These are phyloP conservation scores for Euptelea pleiosperma DNA, from an alignment of 164 flowering plant species.

Conservation along the genomic window DNA sequence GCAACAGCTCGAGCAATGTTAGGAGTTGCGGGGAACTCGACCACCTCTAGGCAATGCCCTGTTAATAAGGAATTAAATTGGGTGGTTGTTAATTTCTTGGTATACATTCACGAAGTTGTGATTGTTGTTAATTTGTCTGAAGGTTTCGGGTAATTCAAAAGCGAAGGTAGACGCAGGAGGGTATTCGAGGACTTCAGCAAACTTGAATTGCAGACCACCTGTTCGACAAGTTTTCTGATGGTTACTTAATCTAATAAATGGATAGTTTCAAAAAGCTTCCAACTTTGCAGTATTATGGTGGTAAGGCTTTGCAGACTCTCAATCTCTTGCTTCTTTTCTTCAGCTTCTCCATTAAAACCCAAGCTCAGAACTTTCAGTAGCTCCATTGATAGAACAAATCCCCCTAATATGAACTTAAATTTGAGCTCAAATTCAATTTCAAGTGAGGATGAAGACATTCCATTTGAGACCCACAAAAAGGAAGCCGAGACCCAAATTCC, in stretches of 20 bases:
- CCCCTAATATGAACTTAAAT: conserved; percentile 2
- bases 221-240: conserved; percentile 20
- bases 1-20: too few species aligned
- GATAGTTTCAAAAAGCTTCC: conserved; percentile 12
- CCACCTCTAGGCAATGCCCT: too few species aligned
- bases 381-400: conserved; percentile 3
- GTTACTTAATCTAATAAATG: conserved; percentile 17
- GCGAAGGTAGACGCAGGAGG: neutral
- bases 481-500: neutral
- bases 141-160: too few species aligned
- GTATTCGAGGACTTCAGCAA: neutral
- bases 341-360: conserved; percentile 1
- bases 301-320: conserved; percentile 22
- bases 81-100: too few species aligned
- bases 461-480: neutral
- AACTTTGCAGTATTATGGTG: conserved; percentile 21
- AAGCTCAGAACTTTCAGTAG: conserved; percentile 17
- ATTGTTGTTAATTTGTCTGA: too few species aligned
- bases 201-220: neutral
- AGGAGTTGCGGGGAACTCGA: too few species aligned
- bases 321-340: conserved; percentile 9
- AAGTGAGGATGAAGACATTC: neutral
- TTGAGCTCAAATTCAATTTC: neutral
- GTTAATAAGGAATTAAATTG: too few species aligned
- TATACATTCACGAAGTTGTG: too few species aligned